Conservation (phyloP, 1,284 basidiomycete species). For the Cutaneotrichosporon cavernicola region DNA sequence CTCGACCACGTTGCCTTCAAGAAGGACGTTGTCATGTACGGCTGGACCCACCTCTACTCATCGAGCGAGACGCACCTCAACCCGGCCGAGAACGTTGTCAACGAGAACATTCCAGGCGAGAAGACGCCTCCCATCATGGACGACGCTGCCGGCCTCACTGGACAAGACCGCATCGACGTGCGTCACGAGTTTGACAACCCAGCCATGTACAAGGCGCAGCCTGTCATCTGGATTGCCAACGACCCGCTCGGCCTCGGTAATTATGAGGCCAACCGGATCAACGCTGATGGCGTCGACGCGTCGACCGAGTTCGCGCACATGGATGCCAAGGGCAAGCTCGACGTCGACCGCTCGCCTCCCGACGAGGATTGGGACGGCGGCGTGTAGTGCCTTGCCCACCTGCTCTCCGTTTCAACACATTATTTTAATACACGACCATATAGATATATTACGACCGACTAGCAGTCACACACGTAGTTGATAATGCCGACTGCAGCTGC, state of each 20-base stretch:
- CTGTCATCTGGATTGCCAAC: conserved; percentile 51
- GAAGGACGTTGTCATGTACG: conserved; percentile 38
- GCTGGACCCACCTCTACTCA: conserved; percentile 12
- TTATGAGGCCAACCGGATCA: conserved; percentile 46
- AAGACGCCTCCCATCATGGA: conserved; percentile 13
- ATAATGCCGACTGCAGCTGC: conserved; percentile 2
- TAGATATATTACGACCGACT: conserved; percentile 9
- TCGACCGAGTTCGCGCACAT: conserved; percentile 47
- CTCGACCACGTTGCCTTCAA: conserved; percentile 49
- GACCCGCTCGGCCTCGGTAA: conserved; percentile 51
- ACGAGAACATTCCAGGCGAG: conserved; percentile 4
- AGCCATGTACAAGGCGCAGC: conserved; percentile 52
- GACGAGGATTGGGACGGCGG: conserved; percentile 47
- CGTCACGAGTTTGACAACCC: conserved; percentile 52
- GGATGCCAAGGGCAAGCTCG: conserved; percentile 48
- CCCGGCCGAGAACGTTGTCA: conserved; percentile 27
- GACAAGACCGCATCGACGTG: conserved; percentile 32
- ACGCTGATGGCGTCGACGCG: conserved; percentile 44
- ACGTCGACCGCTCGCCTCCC: conserved; percentile 44
- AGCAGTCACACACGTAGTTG: conserved; percentile 12
- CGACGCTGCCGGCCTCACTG: conserved; percentile 16
- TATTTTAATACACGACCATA: conserved; percentile 4
- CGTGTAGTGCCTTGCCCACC: neutral
- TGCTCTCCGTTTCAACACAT: neutral
- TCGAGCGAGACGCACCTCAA: conserved; percentile 28